Evolutionary conservation across 352 stramenopile genomes (phyloP).

Genomic region (Phytopythium kandeliae): DNA sequence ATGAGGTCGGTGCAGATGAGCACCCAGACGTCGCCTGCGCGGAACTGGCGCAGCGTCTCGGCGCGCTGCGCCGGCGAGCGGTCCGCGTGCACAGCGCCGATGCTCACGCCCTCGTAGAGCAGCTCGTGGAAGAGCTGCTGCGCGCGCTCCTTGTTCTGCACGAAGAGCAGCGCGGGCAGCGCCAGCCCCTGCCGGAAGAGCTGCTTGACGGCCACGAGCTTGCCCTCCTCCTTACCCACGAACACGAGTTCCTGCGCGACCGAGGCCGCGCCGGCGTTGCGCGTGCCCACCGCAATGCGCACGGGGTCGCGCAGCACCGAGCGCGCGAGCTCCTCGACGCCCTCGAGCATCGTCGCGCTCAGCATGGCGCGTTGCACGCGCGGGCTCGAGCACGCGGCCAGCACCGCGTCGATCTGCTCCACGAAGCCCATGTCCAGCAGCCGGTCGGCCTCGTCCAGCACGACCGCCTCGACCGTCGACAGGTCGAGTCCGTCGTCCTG

Average conservation of each 20-base stretch:
- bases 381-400: slow-evolving; percentile 85
- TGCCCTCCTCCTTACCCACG: slow-evolving; percentile 98
- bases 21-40: slow-evolving; percentile 96
- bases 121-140: slow-evolving; percentile 97
- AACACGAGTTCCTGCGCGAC: slow-evolving; percentile 97
- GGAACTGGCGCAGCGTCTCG: slow-evolving; percentile 93
- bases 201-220: slow-evolving; percentile 95
- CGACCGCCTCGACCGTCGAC: slow-evolving; percentile 90
- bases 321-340: slow-evolving; percentile 94
- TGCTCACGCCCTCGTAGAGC: slow-evolving; percentile 96
- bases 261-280: slow-evolving; percentile 83
- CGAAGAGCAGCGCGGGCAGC: slow-evolving; percentile 97
- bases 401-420: slow-evolving; percentile 97
- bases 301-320: slow-evolving; percentile 96
- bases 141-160: slow-evolving; percentile 98
- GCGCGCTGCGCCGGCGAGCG: slow-evolving; percentile 93
- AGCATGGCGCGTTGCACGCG: slow-evolving; percentile 95
- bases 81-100: slow-evolving; percentile 97
- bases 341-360: slow-evolving; percentile 95
- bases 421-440: slow-evolving; percentile 97
- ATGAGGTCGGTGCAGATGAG: slow-evolving; percentile 99
- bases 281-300: slow-evolving; percentile 91
- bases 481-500: slow-evolving; percentile 81
- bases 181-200: slow-evolving; percentile 89
- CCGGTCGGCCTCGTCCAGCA: slow-evolving; percentile 98